These are phyloP conservation scores for Colletotrichum shisoi DNA, from an alignment of 2,329 filamentous ascomycete genomes.

Conservation along the genomic window DNA sequence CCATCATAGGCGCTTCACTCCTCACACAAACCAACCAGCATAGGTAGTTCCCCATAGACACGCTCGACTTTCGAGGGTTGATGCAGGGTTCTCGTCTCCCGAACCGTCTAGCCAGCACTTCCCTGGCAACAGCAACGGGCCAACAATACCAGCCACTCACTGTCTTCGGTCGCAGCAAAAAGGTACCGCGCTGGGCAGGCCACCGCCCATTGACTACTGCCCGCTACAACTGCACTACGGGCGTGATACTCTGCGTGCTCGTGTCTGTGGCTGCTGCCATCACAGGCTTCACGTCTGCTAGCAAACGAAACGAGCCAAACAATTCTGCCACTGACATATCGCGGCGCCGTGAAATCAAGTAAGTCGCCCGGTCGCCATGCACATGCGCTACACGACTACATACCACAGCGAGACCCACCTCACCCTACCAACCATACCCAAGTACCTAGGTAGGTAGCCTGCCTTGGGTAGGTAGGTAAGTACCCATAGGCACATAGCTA, in stretches of 20 bases:
- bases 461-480: no score
- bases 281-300: conserved; percentile 22
- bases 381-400: not conserved
- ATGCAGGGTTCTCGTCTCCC: conserved; percentile 14
- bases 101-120: conserved; percentile 20
- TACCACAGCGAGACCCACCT: not conserved
- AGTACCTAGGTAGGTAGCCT: no score
- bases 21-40: conserved; percentile 25
- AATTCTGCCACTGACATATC: not conserved
- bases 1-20: conserved; percentile 19
- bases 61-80: conserved; percentile 5
- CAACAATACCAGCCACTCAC: conserved; percentile 1
- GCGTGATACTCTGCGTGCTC: conserved; percentile 15
- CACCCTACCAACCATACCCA: not conserved
- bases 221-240: conserved; percentile 26
- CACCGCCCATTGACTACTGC: conserved; percentile 19
- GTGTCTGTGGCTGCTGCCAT: conserved; percentile 24
- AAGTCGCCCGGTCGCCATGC: not conserved
- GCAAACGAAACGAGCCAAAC: not conserved
- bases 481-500: no score
- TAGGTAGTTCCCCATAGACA: conserved; percentile 1
- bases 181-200: not conserved
- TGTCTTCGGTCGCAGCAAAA: conserved; percentile 10
- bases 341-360: conserved; percentile 1
- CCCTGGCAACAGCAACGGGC: conserved; percentile 1